Evolutionary conservation across 305 asterid species (phyloP), one percentile per base, ranked within the genome.

Genomic region (Fraxinus angustifolia): DNA sequence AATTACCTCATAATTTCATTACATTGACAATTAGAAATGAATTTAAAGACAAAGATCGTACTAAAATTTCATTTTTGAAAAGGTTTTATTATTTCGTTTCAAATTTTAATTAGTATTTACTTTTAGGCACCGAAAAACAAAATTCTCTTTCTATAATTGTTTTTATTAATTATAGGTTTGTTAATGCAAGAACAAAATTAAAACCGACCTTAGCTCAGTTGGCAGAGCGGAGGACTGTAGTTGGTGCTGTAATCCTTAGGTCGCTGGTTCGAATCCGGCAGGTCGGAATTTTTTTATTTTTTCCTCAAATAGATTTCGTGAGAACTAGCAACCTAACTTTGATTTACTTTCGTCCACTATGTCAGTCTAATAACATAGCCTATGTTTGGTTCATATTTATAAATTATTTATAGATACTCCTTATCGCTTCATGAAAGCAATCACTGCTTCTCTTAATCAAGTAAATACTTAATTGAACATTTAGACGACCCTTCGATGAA

Each of bases 211-310:
- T 92, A 94, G 98, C 99, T 96, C 99, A 93, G 98, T 96, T 94
- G 97, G 98, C 83, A 94, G 97, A 94, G 98, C 98, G 98, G 99
- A 92, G 92, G 98, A 96, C 97, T 96, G 97, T 92, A 96, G 97
- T 89, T 0, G 45, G 2, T 33, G 75, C 75, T n/a, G 93, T 3
- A 40, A 93, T 95, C 96, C 92, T 93, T 92, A 95, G 97, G 98
- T 92, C 90, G 89, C 94, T 93, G 97, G 95, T 92, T 93, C 95
- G 93, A 93, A 88, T 95, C 97, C 93, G 95, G 94, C 88, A 94
- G 97, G 98, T 86, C 94, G 94, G 98, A 94, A 0, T 16, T 34
- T 19, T 35, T 26, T 10, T 42, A 0, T 42, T 34, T 48, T 14
- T 14, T 48, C 58, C 19, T 0, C 58, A 48, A 48, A 48, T 48